Evolutionary conservation across 768 basidiomycete genomes (phyloP), one percentile per base, ranked within the genome.

Genomic region (Tulasnella sp.): DNA sequence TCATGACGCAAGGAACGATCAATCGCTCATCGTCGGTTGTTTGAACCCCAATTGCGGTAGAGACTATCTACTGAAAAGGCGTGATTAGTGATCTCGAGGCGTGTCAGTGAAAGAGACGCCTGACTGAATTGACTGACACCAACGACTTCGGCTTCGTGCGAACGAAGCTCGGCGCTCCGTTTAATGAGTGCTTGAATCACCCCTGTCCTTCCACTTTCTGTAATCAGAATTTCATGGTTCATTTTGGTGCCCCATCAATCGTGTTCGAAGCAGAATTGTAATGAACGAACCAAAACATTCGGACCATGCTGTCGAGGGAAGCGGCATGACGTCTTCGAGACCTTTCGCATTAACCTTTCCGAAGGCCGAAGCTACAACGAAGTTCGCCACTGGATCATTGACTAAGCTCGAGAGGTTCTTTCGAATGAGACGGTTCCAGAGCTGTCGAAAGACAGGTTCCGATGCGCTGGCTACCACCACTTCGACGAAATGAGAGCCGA

Each of bases 361-460:
- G 25, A 93, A 63, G 0, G 84, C 87, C 68, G 82, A 85, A 0
- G 92, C 85, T 3, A 92, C 75, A 21, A 97, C 92, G 65, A 92
- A 99, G 67, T 98, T 99, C 11, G 89, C 92, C 1, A 93, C 87
- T 2, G 93, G 91, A 70, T 99, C 94, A 19, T 78, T 74, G 17
- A 86, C 83, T 27, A 96, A 73, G 59, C 84, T 79, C 2, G 77
- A 70, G 38, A 96, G 73, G 62, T 83, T 71, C n/a, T 81, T 82
- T 45, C 72, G 69, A 68, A 98, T 85, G 71, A 96, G 93, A 0
- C 78, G 77, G 2, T 71, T 66, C 94, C 94, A 98, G 4, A 96
- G 66, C 0, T 75, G 65, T 30, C 71, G 67, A 66, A 93, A 92
- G 1, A 83, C 76, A 17, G 71, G 65, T 4, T 74, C 70, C 0